phyloP scores from a whole-genome alignment of 441 rosid species.

The Adansonia rubrostipa region DNA sequence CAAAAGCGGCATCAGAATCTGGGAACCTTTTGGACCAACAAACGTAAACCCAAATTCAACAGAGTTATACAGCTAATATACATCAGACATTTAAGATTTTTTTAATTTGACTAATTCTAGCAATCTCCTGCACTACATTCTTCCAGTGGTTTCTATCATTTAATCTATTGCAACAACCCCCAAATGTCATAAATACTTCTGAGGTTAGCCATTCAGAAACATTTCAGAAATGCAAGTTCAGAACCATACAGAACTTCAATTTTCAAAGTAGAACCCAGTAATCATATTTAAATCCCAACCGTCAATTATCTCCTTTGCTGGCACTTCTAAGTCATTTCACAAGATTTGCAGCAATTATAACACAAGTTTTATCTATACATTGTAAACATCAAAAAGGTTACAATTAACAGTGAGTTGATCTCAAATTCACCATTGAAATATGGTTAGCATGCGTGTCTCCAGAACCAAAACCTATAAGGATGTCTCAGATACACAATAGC shows the following conservation, averaged over 20 bases:
- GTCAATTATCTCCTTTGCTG: neutral
- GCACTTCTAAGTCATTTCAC: neutral
- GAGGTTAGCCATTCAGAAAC: neutral
- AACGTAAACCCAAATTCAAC: constrained; percentile 9
- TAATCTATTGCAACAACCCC: constrained; percentile 1
- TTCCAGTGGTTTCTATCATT: neutral
- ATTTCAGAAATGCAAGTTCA: neutral
- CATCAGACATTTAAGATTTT: neutral
- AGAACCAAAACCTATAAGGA: neutral
- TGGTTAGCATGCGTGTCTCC: neutral
- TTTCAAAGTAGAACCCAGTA: neutral
- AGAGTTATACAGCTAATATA: neutral
- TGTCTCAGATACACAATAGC: neutral
- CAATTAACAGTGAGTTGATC: neutral
- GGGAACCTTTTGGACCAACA: neutral
- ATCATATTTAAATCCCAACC: neutral
- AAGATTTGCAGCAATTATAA: neutral
- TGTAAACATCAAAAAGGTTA: neutral
- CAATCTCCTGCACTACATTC: neutral
- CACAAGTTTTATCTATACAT: neutral
- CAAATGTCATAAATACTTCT: neutral
- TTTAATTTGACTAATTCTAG: constrained; percentile 3
- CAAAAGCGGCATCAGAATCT: neutral
- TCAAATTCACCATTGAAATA: neutral
- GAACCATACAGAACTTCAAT: neutral